phyloP scores from a whole-genome alignment of 2,329 filamentous ascomycete species.

The Pseudogymnoascus sp. region DNA sequence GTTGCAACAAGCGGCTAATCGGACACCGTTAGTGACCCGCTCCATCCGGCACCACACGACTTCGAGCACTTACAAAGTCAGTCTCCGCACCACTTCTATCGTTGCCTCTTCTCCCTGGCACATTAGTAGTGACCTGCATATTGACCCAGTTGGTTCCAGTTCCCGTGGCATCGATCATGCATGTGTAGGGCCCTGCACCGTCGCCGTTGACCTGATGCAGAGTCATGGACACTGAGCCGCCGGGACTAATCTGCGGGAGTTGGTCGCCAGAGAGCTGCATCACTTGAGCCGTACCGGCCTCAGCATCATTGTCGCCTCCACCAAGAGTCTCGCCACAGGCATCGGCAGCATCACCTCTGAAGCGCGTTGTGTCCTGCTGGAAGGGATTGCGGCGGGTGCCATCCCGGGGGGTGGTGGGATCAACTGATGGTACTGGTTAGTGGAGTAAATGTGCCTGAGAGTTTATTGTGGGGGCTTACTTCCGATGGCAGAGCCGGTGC shows the following conservation, averaged over 20 bases:
- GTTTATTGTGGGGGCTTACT: constrained; percentile 27
- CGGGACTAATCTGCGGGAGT: constrained; percentile 52
- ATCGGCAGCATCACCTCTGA: constrained; percentile 45
- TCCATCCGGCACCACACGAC: not conserved
- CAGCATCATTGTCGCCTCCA: constrained; percentile 48
- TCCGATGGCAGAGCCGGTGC: constrained; percentile 42
- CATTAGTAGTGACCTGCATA: constrained; percentile 47
- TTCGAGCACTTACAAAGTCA: constrained; percentile 28
- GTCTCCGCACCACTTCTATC: constrained; percentile 34
- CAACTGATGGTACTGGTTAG: constrained; percentile 38
- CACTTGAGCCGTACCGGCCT: constrained; percentile 49
- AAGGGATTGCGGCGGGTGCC: constrained; percentile 53
- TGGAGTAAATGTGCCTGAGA: constrained; percentile 11
- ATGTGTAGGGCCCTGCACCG: constrained; percentile 48
- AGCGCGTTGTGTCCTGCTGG: constrained; percentile 57
- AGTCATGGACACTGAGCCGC: constrained; percentile 53
- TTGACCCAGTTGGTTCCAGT: constrained; percentile 46
- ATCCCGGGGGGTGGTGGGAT: constrained; percentile 51
- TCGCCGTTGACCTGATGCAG: constrained; percentile 62
- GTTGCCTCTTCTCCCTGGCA: constrained; percentile 39
- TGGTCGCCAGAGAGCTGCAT: constrained; percentile 47
- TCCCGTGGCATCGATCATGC: constrained; percentile 55
- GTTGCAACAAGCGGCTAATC: constrained; percentile 45
- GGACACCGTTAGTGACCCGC: constrained; percentile 12
- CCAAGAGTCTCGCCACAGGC: constrained; percentile 52